phyloP scores from a whole-genome alignment of 495 filamentous ascomycete genomes.

The Barbatosphaeria neglecta region DNA sequence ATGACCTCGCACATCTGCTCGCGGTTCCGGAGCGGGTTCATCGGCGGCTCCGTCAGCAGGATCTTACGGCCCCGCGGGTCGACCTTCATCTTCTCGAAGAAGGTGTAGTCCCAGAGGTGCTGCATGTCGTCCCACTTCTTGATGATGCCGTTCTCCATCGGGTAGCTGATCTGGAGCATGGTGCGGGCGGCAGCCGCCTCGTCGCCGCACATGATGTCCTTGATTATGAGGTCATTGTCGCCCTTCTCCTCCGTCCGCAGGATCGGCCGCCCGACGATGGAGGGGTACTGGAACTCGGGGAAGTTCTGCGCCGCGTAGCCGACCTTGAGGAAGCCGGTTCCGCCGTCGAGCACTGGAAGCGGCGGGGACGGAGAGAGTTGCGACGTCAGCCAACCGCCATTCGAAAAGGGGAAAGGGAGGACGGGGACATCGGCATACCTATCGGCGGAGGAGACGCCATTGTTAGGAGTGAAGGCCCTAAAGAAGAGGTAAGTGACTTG shows the following conservation, averaged over 20 bases:
- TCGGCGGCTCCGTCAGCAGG: constrained; percentile 92
- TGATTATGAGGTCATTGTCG: constrained; percentile 54
- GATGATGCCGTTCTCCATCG: constrained; percentile 99
- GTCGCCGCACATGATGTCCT: constrained; percentile 99
- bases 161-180: constrained; percentile 96
- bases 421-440: constrained; percentile 7
- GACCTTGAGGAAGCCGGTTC: constrained; percentile 98
- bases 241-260: constrained; percentile 81
- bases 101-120: constrained; percentile 98
- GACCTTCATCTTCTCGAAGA: constrained; percentile 90
- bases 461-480: neutral
- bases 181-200: constrained; percentile 90
- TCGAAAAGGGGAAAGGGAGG: neutral
- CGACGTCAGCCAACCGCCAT: neutral
- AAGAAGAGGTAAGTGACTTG: neutral
- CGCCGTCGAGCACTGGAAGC: constrained; percentile 87
- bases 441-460: constrained; percentile 17
- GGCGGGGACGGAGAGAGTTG: constrained; percentile 12
- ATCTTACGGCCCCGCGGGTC: constrained; percentile 91
- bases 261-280: constrained; percentile 96
- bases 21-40: constrained; percentile 92
- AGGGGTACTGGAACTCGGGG: constrained; percentile 95
- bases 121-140: constrained; percentile 99
- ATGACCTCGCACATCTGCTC: constrained; percentile 98
- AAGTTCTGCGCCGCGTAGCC: constrained; percentile 99